Conservation (phyloP, 306 rosid genomes). For the Potentilla sterilis region DNA sequence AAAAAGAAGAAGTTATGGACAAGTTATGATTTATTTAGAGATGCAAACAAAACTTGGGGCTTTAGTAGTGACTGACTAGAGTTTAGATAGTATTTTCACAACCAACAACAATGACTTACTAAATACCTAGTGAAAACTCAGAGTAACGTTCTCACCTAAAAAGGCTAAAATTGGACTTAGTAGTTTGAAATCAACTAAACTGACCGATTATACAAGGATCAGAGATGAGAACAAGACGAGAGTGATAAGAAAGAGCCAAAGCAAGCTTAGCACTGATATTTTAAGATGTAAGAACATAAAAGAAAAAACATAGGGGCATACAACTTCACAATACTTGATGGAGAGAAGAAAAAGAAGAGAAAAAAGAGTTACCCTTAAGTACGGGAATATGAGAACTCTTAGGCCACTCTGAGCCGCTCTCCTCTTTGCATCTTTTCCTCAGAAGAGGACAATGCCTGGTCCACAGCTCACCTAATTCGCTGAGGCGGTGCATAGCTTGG, state of each 20-base stretch:
- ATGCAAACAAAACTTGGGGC: no score
- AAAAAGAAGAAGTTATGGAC: no score
- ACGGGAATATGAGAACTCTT: not conserved
- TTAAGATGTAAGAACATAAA: no score
- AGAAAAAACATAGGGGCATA: no score
- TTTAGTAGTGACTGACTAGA: no score
- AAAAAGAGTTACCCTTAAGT: accelerated
- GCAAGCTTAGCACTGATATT: not conserved
- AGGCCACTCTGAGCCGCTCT: not conserved
- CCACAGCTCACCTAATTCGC: accelerated
- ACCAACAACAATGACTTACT: not conserved
- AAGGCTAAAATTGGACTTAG: no score
- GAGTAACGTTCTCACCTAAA: no score
- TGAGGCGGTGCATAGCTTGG: not conserved
- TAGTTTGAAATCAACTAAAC: not conserved
- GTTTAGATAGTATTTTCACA: not conserved
- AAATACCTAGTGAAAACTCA: no score
- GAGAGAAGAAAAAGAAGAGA: not conserved
- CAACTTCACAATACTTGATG: no score
- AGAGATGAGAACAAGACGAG: not conserved
- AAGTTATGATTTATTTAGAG: no score
- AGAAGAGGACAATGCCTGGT: not conserved
- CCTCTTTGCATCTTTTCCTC: not conserved
- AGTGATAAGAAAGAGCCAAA: not conserved
- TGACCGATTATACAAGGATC: no score